Percentiles rank a stretch among this genome's conserved stretches.
phyloP scores from a whole-genome alignment of 2,329 filamentous ascomycete genomes.

The Penicillium sp. region DNA sequence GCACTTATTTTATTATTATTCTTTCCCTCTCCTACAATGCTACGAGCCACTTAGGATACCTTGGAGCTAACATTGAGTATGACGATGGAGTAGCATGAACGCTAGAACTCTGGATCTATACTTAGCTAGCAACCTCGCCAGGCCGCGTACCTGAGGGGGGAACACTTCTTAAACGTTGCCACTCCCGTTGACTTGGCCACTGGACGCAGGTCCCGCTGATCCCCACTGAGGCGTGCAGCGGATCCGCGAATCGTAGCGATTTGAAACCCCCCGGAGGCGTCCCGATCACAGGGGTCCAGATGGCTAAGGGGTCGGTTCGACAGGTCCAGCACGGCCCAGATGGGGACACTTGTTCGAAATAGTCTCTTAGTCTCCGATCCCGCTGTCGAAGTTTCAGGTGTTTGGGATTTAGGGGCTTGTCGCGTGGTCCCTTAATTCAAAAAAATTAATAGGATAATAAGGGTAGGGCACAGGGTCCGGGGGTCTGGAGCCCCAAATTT shows the following conservation, averaged over 20 bases:
- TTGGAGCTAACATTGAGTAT: not conserved
- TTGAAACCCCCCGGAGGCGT: not conserved
- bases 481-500: not conserved
- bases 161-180: not conserved
- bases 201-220: conserved; percentile 13
- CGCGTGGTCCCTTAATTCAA: not conserved
- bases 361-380: not conserved
- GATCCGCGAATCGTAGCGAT: conserved; percentile 5
- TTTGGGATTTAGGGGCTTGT: not conserved
- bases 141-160: not conserved
- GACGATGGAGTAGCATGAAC: not conserved
- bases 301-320: not conserved
- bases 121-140: not conserved
- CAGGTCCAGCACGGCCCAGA: not conserved
- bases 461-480: not conserved
- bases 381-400: not conserved
- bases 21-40: not conserved
- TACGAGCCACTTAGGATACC: not conserved
- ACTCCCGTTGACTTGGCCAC: not conserved
- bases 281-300: conserved; percentile 3
- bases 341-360: not conserved
- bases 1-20: not conserved
- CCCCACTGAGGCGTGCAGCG: conserved; percentile 3
- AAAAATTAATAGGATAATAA: not conserved
- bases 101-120: not conserved